These are phyloP conservation scores for Penicillium sp. DNA, from an alignment of 2,329 filamentous ascomycete genomes.

Conservation along the genomic window DNA sequence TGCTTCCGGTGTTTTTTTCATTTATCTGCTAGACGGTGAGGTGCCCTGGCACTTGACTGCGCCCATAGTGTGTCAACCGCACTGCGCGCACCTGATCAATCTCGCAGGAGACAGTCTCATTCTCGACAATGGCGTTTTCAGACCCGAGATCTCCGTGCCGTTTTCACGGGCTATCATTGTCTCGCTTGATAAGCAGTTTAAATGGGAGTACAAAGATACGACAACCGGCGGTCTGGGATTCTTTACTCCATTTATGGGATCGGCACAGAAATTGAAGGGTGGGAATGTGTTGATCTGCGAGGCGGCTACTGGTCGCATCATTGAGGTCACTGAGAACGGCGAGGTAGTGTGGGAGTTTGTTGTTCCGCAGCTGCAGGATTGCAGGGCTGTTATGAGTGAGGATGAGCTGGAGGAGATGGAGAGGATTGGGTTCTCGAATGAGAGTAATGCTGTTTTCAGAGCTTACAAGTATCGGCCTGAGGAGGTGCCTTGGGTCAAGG, in stretches of 20 bases:
- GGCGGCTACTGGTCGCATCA: constrained; percentile 47
- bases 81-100: constrained; percentile 46
- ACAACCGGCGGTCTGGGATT: constrained; percentile 41
- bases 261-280: constrained; percentile 45
- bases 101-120: constrained; percentile 48
- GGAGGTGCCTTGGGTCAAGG: constrained; percentile 44
- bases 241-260: constrained; percentile 53
- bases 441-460: constrained; percentile 49
- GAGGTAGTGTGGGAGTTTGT: constrained; percentile 50
- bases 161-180: constrained; percentile 50
- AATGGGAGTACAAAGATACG: constrained; percentile 49
- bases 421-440: constrained; percentile 41
- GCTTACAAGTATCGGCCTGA: constrained; percentile 48
- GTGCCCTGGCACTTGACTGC: constrained; percentile 48
- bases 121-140: constrained; percentile 51
- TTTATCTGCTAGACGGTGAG: constrained; percentile 44
- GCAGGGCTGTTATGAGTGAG: constrained; percentile 31
- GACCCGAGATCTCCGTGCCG: constrained; percentile 43
- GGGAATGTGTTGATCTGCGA: constrained; percentile 50
- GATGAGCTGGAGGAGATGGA: constrained; percentile 36
- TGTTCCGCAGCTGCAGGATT: constrained; percentile 45
- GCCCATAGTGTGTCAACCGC: constrained; percentile 48
- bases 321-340: constrained; percentile 48
- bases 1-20: constrained; percentile 48
- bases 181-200: constrained; percentile 41